Conservation (phyloP, 345 rosid species). For the Lepidium didymum region DNA sequence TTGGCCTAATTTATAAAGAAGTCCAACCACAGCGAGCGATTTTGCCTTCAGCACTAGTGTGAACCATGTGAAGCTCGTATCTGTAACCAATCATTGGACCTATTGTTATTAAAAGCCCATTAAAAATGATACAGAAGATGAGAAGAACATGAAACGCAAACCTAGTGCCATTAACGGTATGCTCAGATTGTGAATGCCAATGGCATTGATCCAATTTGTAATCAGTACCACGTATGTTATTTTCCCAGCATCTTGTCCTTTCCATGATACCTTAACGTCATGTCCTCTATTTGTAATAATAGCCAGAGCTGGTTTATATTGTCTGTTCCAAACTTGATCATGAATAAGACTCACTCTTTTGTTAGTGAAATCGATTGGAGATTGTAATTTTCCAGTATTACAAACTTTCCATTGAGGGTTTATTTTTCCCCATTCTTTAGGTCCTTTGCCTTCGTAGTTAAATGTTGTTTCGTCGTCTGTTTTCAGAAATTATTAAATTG, state of each 20-base stretch:
- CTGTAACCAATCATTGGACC: conserved; percentile 15
- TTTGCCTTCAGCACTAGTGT: conserved; percentile 24
- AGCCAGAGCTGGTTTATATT: conserved; percentile 57
- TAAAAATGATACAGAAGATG: background rate
- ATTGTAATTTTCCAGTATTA: conserved; percentile 46
- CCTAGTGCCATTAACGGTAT: conserved; percentile 55
- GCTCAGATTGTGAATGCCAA: conserved; percentile 76
- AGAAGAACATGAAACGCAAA: background rate
- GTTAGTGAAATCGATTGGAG: conserved; percentile 51
- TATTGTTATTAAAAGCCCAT: background rate
- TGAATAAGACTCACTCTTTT: conserved; percentile 21
- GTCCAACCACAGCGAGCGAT: conserved; percentile 48
- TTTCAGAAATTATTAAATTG: background rate
- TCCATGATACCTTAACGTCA: conserved; percentile 64
- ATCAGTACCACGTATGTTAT: conserved; percentile 39
- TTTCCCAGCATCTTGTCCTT: conserved; percentile 51
- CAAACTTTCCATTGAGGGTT: conserved; percentile 50
- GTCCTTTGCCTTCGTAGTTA: conserved; percentile 41
- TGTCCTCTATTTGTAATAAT: conserved; percentile 54
- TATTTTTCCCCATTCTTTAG: conserved; percentile 41
- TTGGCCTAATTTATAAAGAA: conserved; percentile 47
- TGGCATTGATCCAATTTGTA: conserved; percentile 48
- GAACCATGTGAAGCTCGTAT: conserved; percentile 60
- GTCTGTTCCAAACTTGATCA: conserved; percentile 32
- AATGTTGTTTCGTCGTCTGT: conserved; percentile 41